These are phyloP conservation scores for Dryadomyces sulphureus DNA, from an alignment of 2,329 filamentous ascomycete species.

Conservation along the genomic window DNA sequence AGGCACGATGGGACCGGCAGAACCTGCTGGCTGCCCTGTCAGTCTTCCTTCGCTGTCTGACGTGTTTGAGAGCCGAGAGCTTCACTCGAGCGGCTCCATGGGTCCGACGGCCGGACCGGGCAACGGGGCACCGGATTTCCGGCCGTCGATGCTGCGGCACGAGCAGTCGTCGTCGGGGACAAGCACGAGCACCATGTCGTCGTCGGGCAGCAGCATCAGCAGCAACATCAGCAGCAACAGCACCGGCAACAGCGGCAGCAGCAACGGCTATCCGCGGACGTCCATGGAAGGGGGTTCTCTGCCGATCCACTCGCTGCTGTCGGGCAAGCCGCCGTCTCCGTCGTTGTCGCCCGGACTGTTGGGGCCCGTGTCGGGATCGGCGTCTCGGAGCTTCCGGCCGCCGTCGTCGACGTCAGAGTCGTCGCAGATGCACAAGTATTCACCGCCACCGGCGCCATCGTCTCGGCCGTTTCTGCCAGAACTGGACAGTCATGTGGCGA, in stretches of 20 bases:
- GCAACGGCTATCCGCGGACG: slow-evolving; percentile 22
- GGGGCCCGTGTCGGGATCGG: background rate
- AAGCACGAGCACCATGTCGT: too few relatives aligned
- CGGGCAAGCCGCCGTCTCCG: slow-evolving; percentile 6
- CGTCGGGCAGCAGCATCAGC: too few relatives aligned
- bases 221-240: too few relatives aligned
- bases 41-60: slow-evolving; percentile 32
- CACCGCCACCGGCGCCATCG: background rate
- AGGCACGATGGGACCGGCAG: too few relatives aligned
- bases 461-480: background rate
- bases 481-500: slow-evolving; percentile 3
- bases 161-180: slow-evolving; percentile 21
- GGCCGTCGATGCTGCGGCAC: slow-evolving; percentile 26
- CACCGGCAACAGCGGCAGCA: slow-evolving; percentile 13
- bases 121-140: background rate
- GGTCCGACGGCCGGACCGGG: slow-evolving; percentile 10
- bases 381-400: background rate
- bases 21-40: slow-evolving; percentile 16
- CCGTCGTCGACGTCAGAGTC: background rate
- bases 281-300: slow-evolving; percentile 35
- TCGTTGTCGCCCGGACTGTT: background rate
- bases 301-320: slow-evolving; percentile 38
- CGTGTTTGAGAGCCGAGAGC: slow-evolving; percentile 25
- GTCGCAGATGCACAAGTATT: background rate
- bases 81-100: slow-evolving; percentile 11